Evolutionary conservation across 2,329 filamentous ascomycete genomes (phyloP).

Genomic region (Thelonectria discophora): DNA sequence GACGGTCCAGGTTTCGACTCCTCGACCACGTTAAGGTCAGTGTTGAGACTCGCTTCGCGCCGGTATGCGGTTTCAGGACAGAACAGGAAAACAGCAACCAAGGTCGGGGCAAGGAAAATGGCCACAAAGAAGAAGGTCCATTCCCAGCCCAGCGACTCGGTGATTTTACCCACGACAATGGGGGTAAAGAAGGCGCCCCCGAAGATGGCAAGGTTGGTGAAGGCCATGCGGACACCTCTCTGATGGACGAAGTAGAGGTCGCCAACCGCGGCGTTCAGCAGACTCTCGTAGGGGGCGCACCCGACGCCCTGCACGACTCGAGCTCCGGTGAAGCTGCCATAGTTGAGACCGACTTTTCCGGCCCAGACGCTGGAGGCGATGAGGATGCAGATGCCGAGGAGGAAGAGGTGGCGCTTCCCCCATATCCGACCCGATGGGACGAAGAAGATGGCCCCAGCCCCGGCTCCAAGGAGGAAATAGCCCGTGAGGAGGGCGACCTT

Average conservation of each 20-base stretch:
- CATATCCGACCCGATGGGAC: conserved; percentile 89
- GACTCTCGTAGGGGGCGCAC: conserved; percentile 86
- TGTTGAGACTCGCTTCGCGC: conserved; percentile 73
- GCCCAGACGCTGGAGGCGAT: conserved; percentile 82
- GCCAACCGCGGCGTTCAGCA: conserved; percentile 88
- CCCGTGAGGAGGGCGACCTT: conserved; percentile 84
- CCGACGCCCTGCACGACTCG: conserved; percentile 87
- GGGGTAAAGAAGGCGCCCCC: conserved; percentile 74
- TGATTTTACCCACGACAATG: conserved; percentile 90
- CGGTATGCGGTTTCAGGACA: conserved; percentile 86
- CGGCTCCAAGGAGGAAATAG: conserved; percentile 86
- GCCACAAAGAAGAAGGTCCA: conserved; percentile 91
- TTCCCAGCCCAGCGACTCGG: conserved; percentile 76
- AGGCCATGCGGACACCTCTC: conserved; percentile 86
- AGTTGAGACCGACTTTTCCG: conserved; percentile 72
- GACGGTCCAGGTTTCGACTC: conserved; percentile 26
- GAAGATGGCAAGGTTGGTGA: conserved; percentile 69
- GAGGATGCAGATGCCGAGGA: conserved; percentile 78
- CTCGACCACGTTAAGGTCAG: conserved; percentile 61
- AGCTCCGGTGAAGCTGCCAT: conserved; percentile 78
- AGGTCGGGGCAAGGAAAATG: conserved; percentile 77
- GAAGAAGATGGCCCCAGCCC: conserved; percentile 82
- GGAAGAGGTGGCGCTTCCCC: conserved; percentile 90
- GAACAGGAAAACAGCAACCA: conserved; percentile 78
- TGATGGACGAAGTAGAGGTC: conserved; percentile 91